Evolutionary conservation across 345 rosid species (phyloP).

Genomic region (Psidium guajava): DNA sequence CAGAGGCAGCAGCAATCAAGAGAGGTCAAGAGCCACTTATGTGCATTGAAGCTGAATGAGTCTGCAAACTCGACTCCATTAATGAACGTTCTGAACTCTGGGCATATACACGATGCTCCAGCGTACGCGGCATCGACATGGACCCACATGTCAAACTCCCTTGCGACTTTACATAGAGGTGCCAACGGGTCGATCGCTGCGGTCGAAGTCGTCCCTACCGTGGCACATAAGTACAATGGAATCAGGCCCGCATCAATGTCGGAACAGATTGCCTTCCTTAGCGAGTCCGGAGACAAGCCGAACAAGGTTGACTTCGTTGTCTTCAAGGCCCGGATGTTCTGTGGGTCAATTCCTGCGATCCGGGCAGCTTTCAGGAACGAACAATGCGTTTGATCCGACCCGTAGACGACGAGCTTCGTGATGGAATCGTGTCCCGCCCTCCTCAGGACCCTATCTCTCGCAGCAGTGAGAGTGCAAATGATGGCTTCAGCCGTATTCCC

Average conservation of each 20-base stretch:
- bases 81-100: slow-evolving; percentile 26
- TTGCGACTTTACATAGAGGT: slow-evolving; percentile 5
- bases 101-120: slow-evolving; percentile 37
- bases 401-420: slow-evolving; percentile 21
- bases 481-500: slow-evolving; percentile 32
- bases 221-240: slow-evolving; percentile 21
- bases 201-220: slow-evolving; percentile 26
- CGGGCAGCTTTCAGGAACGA: slow-evolving; percentile 16
- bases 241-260: slow-evolving; percentile 10
- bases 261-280: background rate
- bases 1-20: slow-evolving; percentile 45
- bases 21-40: slow-evolving; percentile 40
- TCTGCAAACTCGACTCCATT: slow-evolving; percentile 33
- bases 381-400: slow-evolving; percentile 31
- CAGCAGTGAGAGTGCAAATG: slow-evolving; percentile 19
- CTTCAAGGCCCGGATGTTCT: slow-evolving; percentile 22
- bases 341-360: slow-evolving; percentile 33
- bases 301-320: slow-evolving; percentile 13
- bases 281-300: background rate
- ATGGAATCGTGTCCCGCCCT: slow-evolving; percentile 1
- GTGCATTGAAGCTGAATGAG: slow-evolving; percentile 49
- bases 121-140: slow-evolving; percentile 52
- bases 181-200: slow-evolving; percentile 16
- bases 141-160: slow-evolving; percentile 19
- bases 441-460: slow-evolving; percentile 17